A percentile compares a stretch with the other conserved stretches of the same genome.
phyloP scores from a whole-genome alignment of 768 basidiomycete species.

The Clitopilus passeckerianus region DNA sequence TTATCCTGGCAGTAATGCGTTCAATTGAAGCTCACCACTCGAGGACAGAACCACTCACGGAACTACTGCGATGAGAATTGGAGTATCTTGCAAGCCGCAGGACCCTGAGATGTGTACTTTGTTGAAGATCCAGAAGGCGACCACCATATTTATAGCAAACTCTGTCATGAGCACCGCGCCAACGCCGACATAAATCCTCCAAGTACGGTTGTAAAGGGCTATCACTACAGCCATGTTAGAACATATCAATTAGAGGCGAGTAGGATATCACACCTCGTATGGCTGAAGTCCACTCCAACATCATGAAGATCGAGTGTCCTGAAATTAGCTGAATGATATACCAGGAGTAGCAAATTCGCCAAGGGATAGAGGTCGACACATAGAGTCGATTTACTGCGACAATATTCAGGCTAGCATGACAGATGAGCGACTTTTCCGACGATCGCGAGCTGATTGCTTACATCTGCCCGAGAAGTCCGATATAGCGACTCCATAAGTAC shows the following conservation, averaged over 20 bases:
- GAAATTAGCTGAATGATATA: neutral
- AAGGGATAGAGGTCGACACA: neutral
- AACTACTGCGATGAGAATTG: neutral
- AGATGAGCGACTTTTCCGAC: neutral
- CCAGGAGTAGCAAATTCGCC: neutral
- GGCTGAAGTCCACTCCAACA: neutral
- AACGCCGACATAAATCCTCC: neutral
- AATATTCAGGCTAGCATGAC: neutral
- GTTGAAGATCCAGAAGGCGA: neutral
- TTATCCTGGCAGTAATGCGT: neutral
- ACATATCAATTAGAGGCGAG: neutral
- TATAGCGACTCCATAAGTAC: neutral
- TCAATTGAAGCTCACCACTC: neutral
- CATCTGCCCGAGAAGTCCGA: neutral
- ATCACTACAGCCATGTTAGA: neutral
- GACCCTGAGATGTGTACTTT: neutral
- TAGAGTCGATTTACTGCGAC: neutral
- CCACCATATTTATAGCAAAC: neutral
- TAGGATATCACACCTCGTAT: neutral
- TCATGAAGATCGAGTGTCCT: neutral
- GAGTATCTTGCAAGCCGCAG: neutral
- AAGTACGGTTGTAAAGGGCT: neutral
- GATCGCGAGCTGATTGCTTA: neutral
- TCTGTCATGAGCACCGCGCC: neutral
- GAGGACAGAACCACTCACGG: neutral